phyloP scores from a whole-genome alignment of 2,329 filamentous ascomycete species.

The Zymoseptoria ardabiliae region DNA sequence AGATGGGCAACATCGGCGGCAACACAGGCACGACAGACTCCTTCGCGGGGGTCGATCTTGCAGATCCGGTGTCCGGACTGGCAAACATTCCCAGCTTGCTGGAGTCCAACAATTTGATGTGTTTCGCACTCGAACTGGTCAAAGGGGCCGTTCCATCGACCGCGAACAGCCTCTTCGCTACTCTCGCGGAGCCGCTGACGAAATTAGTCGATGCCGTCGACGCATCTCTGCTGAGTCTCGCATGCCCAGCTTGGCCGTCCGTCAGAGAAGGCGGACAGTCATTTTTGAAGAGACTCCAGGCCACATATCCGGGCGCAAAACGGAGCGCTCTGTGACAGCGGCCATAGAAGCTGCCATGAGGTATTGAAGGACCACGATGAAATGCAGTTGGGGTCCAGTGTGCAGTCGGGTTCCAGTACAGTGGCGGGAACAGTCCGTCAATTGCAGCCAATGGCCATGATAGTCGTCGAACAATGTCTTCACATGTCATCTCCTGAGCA shows the following conservation, averaged over 20 bases:
- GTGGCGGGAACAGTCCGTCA: not conserved
- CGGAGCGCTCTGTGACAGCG: not conserved
- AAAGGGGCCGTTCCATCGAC: constrained; percentile 29
- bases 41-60: constrained; percentile 17
- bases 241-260: constrained; percentile 8
- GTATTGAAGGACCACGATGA: not conserved
- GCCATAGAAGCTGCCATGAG: not conserved
- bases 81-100: constrained; percentile 29
- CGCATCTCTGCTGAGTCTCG: constrained; percentile 6
- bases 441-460: not conserved
- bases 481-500: not conserved
- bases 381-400: not conserved
- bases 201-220: constrained; percentile 4
- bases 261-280: constrained; percentile 7
- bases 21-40: constrained; percentile 17
- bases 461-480: not conserved
- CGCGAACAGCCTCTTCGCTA: constrained; percentile 21
- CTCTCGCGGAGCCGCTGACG: constrained; percentile 7
- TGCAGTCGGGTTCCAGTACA: not conserved
- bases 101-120: constrained; percentile 5
- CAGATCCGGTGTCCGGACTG: constrained; percentile 32
- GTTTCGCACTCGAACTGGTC: constrained; percentile 17
- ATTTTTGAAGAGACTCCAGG: constrained; percentile 3
- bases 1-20: constrained; percentile 11
- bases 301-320: constrained; percentile 10